Conservation (phyloP, 768 basidiomycete genomes). For the Suillus subalutaceus region DNA sequence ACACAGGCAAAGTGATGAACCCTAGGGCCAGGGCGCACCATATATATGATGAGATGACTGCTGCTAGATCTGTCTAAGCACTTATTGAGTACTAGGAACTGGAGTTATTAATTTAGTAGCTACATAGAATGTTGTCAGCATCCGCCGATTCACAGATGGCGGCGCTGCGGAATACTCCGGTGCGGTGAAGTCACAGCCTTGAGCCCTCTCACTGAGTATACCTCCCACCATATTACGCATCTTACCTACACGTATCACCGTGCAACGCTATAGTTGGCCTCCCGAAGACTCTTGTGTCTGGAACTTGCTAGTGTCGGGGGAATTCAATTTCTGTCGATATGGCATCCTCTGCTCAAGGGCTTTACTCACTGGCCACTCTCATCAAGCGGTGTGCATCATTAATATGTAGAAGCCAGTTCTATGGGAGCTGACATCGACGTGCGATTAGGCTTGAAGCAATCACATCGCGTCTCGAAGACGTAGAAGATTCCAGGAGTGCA, state of each 20-base stretch:
- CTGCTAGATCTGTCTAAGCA: not conserved
- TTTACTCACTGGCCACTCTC: constrained; percentile 79
- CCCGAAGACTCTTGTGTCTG: not conserved
- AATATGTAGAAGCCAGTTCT: constrained; percentile 6
- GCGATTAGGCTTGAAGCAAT: constrained; percentile 81
- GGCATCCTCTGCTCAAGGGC: constrained; percentile 47
- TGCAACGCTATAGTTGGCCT: not conserved
- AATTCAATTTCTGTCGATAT: constrained; percentile 13
- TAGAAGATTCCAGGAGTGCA: constrained; percentile 56
- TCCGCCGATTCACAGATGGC: not conserved
- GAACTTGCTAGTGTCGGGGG: not conserved
- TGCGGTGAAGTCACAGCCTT: constrained; percentile 2
- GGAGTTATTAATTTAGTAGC: not conserved
- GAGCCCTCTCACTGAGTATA: not conserved
- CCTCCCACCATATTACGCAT: not conserved
- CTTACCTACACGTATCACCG: not conserved
- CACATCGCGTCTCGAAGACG: constrained; percentile 91
- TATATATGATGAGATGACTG: not conserved
- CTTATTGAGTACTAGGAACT: not conserved
- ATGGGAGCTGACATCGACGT: constrained; percentile 11
- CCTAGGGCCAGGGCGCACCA: not conserved
- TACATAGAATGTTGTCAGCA: too few species aligned
- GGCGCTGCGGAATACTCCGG: constrained; percentile 26
- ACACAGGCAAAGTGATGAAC: constrained; percentile 18
- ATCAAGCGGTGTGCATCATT: constrained; percentile 67